Evolutionary conservation across 148 eudicot species (phyloP), one percentile per base, ranked within the genome.

Genomic region (Amaranthus palmeri): DNA sequence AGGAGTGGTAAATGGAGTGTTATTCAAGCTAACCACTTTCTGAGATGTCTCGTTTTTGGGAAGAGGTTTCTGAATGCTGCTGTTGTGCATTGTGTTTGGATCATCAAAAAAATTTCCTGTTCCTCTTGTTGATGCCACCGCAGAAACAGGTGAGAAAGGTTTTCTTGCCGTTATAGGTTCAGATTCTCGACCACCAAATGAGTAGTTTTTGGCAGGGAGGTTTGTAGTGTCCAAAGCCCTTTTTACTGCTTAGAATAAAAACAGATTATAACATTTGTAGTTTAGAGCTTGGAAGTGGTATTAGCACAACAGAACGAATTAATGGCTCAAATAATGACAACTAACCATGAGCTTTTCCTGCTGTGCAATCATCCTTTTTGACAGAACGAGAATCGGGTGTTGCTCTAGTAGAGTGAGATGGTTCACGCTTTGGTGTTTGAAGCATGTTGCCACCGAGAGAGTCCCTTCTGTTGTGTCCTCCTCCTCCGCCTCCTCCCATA

Each of bases 101-200:
- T 86, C 87, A 80, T 90, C 90, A 67, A 78, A 50, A 51, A 78
- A 45, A 58, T 82, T 88, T 70, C 43, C 72, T 58, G 80, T 86
- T 63, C 84, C 71, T 78, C 82, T 88, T 50, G 87, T 81, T 60
- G 96, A 87, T 76, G 88, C 81, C 18, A 80, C 84, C n/a, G 96
- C 84, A 74, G 98, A 85, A 73, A 91, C 84, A n/a, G 96, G 97
- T 2, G 96, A 89, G 82, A 95, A 95, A 12, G 97, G 99, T 78
- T 75, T 90, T 74, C 97, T 80, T 68, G 48, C 72, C 62, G 72
- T 70, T 14, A 71, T 43, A 52, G 84, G 73, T 64, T 87, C 90
- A 10, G 67, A 73, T 76, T 87, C 96, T 42, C 85, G 88, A 49
- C 86, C 82, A 71, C 76, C 81, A 53, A 81, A 45, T 48, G 89